Percentiles rank a stretch among this genome's conserved stretches.
These are phyloP conservation scores for Spathaspora sp. DNA, from an alignment of 805 yeast genomes.

Conservation along the genomic window DNA sequence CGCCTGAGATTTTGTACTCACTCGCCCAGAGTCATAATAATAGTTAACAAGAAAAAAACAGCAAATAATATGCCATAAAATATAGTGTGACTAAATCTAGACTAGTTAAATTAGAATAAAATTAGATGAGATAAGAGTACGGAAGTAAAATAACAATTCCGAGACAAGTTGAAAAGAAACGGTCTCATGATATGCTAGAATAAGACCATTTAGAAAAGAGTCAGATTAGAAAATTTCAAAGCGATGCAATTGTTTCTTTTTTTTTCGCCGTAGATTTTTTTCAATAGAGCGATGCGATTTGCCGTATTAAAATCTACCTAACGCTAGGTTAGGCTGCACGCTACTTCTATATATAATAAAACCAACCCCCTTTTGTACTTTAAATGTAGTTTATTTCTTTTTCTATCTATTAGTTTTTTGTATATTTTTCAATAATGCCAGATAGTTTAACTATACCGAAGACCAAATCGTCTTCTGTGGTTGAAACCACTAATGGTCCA, in stretches of 20 bases:
- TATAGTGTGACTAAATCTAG: too few species aligned
- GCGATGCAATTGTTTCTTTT: not conserved
- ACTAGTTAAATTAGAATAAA: too few species aligned
- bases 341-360: not conserved
- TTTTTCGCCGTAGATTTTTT: not conserved
- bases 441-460: not conserved
- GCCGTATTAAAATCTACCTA: not conserved
- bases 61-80: too few species aligned
- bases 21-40: too few species aligned
- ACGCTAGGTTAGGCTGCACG: not conserved
- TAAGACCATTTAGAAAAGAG: too few species aligned
- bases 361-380: not conserved
- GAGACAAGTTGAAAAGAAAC: too few species aligned
- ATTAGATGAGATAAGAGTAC: too few species aligned
- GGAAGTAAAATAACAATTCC: too few species aligned
- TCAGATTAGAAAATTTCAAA: too few species aligned
- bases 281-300: not conserved
- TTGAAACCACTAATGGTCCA: not conserved
- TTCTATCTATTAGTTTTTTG: not conserved
- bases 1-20: too few species aligned
- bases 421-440: not conserved
- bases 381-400: not conserved
- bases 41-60: too few species aligned
- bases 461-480: not conserved
- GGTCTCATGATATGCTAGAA: too few species aligned